Conservation (phyloP, 1,284 basidiomycete species). For the Puccinia polysora region DNA sequence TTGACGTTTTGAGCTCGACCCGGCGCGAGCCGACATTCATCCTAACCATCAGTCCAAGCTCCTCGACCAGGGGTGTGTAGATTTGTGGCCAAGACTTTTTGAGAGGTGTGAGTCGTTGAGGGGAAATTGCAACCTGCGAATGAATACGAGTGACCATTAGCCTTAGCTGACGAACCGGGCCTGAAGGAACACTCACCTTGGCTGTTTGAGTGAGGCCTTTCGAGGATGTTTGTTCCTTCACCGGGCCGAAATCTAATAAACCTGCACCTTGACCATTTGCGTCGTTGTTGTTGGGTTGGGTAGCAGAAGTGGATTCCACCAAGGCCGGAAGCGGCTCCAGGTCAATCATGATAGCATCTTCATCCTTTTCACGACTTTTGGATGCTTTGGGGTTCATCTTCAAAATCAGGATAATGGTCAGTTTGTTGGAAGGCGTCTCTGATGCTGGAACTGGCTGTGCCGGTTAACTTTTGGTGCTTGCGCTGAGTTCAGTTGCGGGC, state of each 20-base stretch:
- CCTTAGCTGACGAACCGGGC: neutral
- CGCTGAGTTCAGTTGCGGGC: no score
- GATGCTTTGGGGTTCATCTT: no score
- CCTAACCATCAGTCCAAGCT: slow-evolving; percentile 35
- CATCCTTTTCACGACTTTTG: no score
- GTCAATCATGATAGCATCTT: slow-evolving; percentile 22
- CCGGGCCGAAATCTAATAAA: slow-evolving; percentile 12
- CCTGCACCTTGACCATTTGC: neutral
- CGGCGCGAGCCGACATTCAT: slow-evolving; percentile 19
- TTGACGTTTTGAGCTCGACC: slow-evolving; percentile 34
- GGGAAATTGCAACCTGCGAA: slow-evolving; percentile 34
- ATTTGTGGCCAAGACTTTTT: slow-evolving; percentile 40
- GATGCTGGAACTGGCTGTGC: no score
- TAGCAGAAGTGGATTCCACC: neutral
- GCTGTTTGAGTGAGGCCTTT: slow-evolving; percentile 23
- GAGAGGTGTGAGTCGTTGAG: slow-evolving; percentile 34
- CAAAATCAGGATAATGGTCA: no score
- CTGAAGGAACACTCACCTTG: neutral
- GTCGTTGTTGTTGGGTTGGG: neutral
- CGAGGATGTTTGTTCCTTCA: slow-evolving; percentile 21
- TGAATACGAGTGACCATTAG: neutral
- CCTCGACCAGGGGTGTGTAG: slow-evolving; percentile 37
- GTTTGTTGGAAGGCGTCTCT: no score
- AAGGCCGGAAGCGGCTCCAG: neutral
- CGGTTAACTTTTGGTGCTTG: no score